Percentiles rank a stretch among this genome's conserved stretches.
These are phyloP conservation scores for Agaricus blazei DNA, from an alignment of 768 basidiomycete genomes.

Conservation along the genomic window DNA sequence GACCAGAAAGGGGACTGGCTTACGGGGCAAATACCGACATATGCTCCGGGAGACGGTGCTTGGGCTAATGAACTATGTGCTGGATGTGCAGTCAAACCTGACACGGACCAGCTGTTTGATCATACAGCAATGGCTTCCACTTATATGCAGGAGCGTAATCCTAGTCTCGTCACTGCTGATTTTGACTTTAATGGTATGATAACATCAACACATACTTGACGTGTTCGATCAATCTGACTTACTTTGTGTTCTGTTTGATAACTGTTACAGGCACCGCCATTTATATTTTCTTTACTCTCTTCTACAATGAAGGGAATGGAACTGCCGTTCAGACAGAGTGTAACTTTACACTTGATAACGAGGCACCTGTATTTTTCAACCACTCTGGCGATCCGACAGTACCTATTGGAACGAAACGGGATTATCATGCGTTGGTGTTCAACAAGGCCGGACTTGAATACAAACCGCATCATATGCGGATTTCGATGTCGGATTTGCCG, in stretches of 20 bases:
- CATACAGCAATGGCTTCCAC: slow-evolving; percentile 30
- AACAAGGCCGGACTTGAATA: slow-evolving; percentile 11
- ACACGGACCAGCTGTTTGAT: slow-evolving; percentile 16
- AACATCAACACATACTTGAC: neutral
- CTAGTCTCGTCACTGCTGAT: slow-evolving; percentile 13
- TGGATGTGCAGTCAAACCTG: slow-evolving; percentile 21
- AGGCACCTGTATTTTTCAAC: slow-evolving; percentile 11
- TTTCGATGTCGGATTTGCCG: slow-evolving; percentile 4
- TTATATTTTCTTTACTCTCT: slow-evolving; percentile 34
- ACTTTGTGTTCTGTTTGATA: neutral
- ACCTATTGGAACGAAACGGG: neutral
- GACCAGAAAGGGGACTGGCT: slow-evolving; percentile 27
- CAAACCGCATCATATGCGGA: slow-evolving; percentile 7
- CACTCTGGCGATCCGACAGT: slow-evolving; percentile 14
- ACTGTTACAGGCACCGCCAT: slow-evolving; percentile 27
- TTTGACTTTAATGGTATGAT: slow-evolving; percentile 24
- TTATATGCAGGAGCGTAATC: slow-evolving; percentile 18
- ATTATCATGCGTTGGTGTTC: slow-evolving; percentile 19
- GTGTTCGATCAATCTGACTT: neutral
- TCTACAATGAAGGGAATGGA: slow-evolving; percentile 22
- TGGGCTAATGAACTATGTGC: slow-evolving; percentile 22
- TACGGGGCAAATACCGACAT: slow-evolving; percentile 21
- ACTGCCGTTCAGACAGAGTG: slow-evolving; percentile 17
- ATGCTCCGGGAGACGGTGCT: slow-evolving; percentile 14
- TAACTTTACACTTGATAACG: slow-evolving; percentile 20